Conservation (phyloP, 352 stramenopile genomes). For the Phytopythium sindhum region DNA sequence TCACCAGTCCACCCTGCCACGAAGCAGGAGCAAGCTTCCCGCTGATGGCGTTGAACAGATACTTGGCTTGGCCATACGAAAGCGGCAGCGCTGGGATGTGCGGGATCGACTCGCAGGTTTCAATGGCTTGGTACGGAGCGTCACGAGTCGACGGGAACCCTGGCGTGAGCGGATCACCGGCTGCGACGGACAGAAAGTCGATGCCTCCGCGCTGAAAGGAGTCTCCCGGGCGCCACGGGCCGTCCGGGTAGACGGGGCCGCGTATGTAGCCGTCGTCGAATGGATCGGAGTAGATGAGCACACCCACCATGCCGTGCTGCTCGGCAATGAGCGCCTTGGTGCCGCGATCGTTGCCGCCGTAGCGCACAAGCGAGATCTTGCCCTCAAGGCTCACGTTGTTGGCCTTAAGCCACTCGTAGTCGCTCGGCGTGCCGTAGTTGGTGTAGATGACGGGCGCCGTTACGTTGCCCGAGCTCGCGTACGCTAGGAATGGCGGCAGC, state of each 20-base stretch:
- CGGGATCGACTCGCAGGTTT: constrained; percentile 35
- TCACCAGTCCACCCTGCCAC: constrained; percentile 50
- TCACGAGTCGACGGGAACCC: constrained; percentile 35
- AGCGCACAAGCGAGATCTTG: constrained; percentile 64
- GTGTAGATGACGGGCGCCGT: constrained; percentile 70
- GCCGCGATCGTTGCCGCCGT: constrained; percentile 31
- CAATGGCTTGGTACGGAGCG: constrained; percentile 23
- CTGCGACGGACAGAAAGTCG: constrained; percentile 57
- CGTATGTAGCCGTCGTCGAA: constrained; percentile 69
- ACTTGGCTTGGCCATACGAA: constrained; percentile 60
- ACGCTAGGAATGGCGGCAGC: constrained; percentile 75
- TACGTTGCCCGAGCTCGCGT: constrained; percentile 64
- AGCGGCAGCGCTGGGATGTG: constrained; percentile 57
- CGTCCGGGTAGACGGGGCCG: constrained; percentile 69
- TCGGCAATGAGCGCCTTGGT: constrained; percentile 1
- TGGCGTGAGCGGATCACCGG: constrained; percentile 59
- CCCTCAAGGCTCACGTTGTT: constrained; percentile 47
- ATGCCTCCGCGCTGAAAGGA: constrained; percentile 81
- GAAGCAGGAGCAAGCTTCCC: constrained; percentile 33
- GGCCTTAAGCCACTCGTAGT: constrained; percentile 60
- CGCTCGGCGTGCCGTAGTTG: constrained; percentile 72
- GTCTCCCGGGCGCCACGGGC: constrained; percentile 59
- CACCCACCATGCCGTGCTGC: constrained; percentile 51
- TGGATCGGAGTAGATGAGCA: constrained; percentile 88
- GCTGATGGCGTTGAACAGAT: constrained; percentile 49